A percentile compares a stretch with the other conserved stretches of the same genome.
Conservation (phyloP, 1,139 yeast species). For the Debaryomyces sp. region DNA sequence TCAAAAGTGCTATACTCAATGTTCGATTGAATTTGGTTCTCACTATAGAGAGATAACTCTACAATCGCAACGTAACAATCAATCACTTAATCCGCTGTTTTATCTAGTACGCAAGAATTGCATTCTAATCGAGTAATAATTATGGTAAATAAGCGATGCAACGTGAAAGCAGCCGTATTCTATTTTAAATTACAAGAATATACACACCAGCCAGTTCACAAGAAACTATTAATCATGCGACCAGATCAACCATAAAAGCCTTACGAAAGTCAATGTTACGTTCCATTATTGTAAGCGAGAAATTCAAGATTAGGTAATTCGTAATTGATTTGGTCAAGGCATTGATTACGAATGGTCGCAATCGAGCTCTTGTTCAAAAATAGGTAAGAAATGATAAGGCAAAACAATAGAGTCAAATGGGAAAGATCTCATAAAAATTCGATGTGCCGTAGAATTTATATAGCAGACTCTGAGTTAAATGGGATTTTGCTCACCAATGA, state of each 20-base stretch:
- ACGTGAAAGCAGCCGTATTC: background rate
- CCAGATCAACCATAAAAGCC: background rate
- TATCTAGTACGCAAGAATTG: background rate
- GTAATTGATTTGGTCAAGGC: background rate
- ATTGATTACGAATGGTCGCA: background rate
- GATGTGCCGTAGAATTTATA: background rate
- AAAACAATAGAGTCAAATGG: background rate
- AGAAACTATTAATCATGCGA: background rate
- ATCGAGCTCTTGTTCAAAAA: background rate
- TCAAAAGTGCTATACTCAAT: background rate
- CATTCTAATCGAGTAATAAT: background rate
- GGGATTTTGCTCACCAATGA: background rate
- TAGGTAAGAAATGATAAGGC: background rate
- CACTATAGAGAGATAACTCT: background rate
- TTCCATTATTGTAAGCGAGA: background rate
- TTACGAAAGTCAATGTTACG: background rate
- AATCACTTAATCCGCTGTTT: background rate
- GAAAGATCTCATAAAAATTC: background rate
- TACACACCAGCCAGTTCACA: background rate
- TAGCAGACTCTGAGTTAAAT: background rate
- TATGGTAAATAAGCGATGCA: background rate
- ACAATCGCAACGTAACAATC: background rate
- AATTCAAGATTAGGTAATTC: background rate
- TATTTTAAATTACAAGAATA: background rate
- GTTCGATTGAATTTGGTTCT: background rate